A percentile compares a stretch with the other conserved stretches of the same genome.
Evolutionary conservation across 768 basidiomycete species (phyloP).

Genomic region (Naganishia kalamii): DNA sequence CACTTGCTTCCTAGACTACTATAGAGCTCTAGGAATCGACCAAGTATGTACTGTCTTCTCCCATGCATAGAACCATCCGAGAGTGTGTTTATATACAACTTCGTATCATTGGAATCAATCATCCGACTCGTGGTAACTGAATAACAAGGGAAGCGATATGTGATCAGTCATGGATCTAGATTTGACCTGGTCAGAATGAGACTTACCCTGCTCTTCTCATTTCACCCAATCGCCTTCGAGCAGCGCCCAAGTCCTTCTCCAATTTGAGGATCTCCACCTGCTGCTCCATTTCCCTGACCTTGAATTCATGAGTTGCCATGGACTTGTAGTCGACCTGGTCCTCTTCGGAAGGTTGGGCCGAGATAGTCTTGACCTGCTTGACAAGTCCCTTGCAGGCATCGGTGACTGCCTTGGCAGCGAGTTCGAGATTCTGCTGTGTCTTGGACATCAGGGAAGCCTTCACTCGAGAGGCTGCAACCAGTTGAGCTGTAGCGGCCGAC

Average conservation of each 20-base stretch:
- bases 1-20: too few species aligned
- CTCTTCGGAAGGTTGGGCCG: conserved; percentile 72
- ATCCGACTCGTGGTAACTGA: conserved; percentile 11
- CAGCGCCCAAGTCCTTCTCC: conserved; percentile 83
- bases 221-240: conserved; percentile 44
- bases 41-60: too few species aligned
- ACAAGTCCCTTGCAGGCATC: conserved; percentile 96
- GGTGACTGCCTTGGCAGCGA: conserved; percentile 94
- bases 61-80: background rate
- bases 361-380: conserved; percentile 88
- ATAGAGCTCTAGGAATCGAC: too few species aligned
- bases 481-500: conserved; percentile 90
- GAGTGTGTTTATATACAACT: conserved; percentile 12
- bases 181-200: background rate
- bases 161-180: background rate
- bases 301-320: conserved; percentile 92
- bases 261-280: conserved; percentile 96
- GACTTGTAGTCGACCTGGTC: conserved; percentile 77
- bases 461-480: conserved; percentile 95
- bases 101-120: background rate
- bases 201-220: conserved; percentile 44
- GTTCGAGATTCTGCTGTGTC: conserved; percentile 90
- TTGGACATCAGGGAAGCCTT: conserved; percentile 98
- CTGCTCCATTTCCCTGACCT: conserved; percentile 96
- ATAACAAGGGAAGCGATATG: background rate